A percentile compares a stretch with the other conserved stretches of the same genome.
phyloP scores from a whole-genome alignment of 1,284 basidiomycete species.

The Puccinia novopanici region DNA sequence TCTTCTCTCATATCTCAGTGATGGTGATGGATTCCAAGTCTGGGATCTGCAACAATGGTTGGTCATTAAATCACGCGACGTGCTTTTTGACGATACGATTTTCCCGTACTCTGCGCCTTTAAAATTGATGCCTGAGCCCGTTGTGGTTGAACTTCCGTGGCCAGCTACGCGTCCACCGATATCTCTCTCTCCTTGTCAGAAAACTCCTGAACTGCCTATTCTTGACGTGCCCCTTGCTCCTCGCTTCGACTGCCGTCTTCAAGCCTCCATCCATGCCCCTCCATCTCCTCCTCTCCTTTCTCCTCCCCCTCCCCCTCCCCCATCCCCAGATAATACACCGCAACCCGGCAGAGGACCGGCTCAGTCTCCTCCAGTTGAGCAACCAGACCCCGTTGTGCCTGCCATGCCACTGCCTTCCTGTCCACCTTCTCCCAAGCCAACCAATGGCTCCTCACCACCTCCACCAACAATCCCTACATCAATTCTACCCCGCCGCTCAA shows the following conservation, averaged over 20 bases:
- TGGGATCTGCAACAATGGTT: not conserved
- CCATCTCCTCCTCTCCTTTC: not conserved
- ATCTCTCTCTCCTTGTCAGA: not conserved
- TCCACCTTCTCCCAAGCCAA: too few relatives aligned
- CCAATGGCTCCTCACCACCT: too few relatives aligned
- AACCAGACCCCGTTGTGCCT: not conserved
- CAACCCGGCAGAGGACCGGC: too few relatives aligned
- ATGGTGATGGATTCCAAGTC: not conserved
- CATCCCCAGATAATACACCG: not conserved
- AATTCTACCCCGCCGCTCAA: not conserved
- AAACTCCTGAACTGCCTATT: too few relatives aligned
- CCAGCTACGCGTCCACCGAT: not conserved
- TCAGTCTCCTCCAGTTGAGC: not conserved
- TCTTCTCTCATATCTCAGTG: not conserved
- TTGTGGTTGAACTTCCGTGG: not conserved
- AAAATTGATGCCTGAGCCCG: not conserved
- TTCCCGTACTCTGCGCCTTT: not conserved
- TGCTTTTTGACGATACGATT: too few relatives aligned
- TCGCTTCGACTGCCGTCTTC: not conserved
- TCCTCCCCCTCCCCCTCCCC: not conserved
- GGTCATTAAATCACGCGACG: not conserved
- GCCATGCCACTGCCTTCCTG: not conserved
- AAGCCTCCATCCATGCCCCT: not conserved
- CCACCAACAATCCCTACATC: not conserved
- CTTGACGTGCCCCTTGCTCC: not conserved